phyloP scores from a whole-genome alignment of 805 yeast species.

The Starmerella kuoi region DNA sequence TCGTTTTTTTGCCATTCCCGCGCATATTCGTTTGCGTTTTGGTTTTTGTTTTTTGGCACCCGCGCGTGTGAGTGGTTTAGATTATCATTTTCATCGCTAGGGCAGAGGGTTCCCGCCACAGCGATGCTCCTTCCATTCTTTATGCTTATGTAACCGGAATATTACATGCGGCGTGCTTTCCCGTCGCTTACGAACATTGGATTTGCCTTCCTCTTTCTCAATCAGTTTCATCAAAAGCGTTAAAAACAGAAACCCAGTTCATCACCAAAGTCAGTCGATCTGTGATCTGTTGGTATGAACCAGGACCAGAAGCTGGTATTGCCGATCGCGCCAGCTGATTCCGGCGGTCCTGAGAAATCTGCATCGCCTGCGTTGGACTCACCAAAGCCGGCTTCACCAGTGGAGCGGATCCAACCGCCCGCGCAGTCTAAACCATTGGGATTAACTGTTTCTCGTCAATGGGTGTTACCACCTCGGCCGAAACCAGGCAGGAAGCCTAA shows the following conservation, averaged over 20 bases:
- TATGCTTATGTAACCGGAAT: too few species aligned
- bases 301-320: slow-evolving; percentile 5
- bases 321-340: slow-evolving; percentile 8
- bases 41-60: too few species aligned
- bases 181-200: too few species aligned
- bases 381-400: background rate
- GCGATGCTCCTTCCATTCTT: too few species aligned
- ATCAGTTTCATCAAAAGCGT: slow-evolving; percentile 1
- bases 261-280: too few species aligned
- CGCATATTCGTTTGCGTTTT: too few species aligned
- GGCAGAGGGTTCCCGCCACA: too few species aligned
- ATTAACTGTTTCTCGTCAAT: slow-evolving; percentile 50
- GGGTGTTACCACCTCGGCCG: slow-evolving; percentile 85
- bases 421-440: background rate
- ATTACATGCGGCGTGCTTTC: too few species aligned
- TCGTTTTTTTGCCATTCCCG: too few species aligned
- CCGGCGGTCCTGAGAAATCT: background rate
- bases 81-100: too few species aligned
- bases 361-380: background rate
- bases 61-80: too few species aligned
- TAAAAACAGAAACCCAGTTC: background rate
- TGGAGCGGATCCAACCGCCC: background rate
- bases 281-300: background rate
- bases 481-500: slow-evolving; percentile 64
- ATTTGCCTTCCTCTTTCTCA: too few species aligned